Conservation (phyloP, 2,329 filamentous ascomycete genomes). For the Ramularia collo-cygni region DNA sequence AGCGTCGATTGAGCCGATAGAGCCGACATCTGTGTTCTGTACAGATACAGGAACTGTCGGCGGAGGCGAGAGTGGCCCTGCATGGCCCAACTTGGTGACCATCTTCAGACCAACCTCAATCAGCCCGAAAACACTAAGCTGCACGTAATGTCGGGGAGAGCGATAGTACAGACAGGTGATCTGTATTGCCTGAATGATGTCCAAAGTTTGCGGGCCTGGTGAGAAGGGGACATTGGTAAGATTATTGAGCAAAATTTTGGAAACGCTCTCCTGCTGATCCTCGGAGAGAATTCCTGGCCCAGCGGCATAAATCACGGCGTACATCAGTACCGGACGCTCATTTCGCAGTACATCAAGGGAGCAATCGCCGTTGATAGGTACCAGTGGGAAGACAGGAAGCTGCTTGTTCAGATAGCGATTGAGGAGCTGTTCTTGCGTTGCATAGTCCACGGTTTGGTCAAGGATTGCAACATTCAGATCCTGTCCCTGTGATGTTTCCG, state of each 20-base stretch:
- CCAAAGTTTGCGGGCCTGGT: slow-evolving; percentile 64
- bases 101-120: slow-evolving; percentile 70
- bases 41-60: too few species aligned
- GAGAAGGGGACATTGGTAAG: slow-evolving; percentile 66
- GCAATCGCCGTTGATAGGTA: slow-evolving; percentile 11
- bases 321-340: slow-evolving; percentile 45
- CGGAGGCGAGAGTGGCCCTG: slow-evolving; percentile 24
- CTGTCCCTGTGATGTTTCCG: not conserved
- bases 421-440: slow-evolving; percentile 16
- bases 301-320: slow-evolving; percentile 50
- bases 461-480: slow-evolving; percentile 10
- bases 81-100: slow-evolving; percentile 73
- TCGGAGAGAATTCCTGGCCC: slow-evolving; percentile 44
- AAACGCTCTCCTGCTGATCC: slow-evolving; percentile 54
- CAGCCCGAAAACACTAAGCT: slow-evolving; percentile 80
- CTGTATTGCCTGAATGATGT: slow-evolving; percentile 72
- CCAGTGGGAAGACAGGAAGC: slow-evolving; percentile 16
- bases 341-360: slow-evolving; percentile 12
- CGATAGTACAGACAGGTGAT: slow-evolving; percentile 72
- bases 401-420: slow-evolving; percentile 17
- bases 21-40: not conserved
- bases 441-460: slow-evolving; percentile 15
- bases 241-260: slow-evolving; percentile 61
- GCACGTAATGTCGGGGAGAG: slow-evolving; percentile 71
- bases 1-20: slow-evolving; percentile 10